Base-by-base conservation (phyloP, 1,284 basidiomycete species). In the Fistulinella cinereoalba region DNA sequence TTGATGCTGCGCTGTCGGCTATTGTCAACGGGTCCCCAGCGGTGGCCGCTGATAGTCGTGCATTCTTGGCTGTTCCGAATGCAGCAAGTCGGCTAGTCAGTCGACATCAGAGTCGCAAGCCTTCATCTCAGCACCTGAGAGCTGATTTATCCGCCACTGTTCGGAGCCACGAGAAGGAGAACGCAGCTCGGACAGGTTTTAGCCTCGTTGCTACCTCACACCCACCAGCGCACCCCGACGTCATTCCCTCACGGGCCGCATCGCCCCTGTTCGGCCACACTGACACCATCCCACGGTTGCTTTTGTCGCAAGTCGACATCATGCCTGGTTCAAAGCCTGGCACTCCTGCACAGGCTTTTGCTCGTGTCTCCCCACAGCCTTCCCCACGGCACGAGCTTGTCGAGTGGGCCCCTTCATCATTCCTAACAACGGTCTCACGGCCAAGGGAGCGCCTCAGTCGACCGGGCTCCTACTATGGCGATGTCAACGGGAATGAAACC, bases 121-220 rank as follows among this genome's bases (percentile, higher is more conserved):
- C 63, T 18, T 62, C 60, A 13, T 63, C 60, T 24, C 60, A 66
- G 27, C 60, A 62, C 0, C 37, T 62, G 33, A 64, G 60, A 28
- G 61, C 63, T 41, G 60, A 62, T 34, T 48, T 66, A 31, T 62
- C 61, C 2, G 63, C 63, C 39, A 62, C 59, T 15, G 18, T 65
- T 19, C 51, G 62, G 29, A 51, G 50, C 46, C 57, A 58, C 50
- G 63, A 62, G 36, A 65, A 53, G 43, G 62, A 62, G 28, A 38
- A 43, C 41, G 41, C 63, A 23, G 43, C 60, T 6, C 59, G 63
- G 23, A 47, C 60, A 37, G 60, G 60, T 12, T 64, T 64, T 41
- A 62, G 63, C 61, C 61, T 64, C 59, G 57, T 65, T 64, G 59
- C 60, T 27, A 57, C 59, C 48, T 51, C 62, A 19, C 59, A 62